Evolutionary conservation across 257 asterid genomes (phyloP).

Genomic region (Capsicum baccatum): DNA sequence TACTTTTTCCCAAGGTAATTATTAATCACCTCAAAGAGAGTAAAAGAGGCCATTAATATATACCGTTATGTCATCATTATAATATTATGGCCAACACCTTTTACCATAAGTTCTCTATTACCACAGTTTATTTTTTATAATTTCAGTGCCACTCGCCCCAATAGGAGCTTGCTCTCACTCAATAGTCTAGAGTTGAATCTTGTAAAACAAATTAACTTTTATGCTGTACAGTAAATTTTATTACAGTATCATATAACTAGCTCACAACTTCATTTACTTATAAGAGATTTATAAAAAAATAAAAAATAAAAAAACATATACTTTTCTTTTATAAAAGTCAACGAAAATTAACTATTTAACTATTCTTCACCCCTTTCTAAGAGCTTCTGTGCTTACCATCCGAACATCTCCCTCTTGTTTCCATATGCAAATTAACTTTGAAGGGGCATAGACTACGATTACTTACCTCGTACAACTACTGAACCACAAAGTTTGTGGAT

Average conservation of each 20-base stretch:
- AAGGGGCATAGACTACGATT: background rate
- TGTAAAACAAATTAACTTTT: background rate
- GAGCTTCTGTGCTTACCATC: no score
- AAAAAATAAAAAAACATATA: no score
- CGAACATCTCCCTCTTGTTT: no score
- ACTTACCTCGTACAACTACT: background rate
- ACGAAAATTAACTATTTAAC: no score
- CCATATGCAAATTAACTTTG: background rate
- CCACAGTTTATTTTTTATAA: background rate
- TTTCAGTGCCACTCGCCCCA: constrained; percentile 22
- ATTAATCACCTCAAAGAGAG: constrained; percentile 14
- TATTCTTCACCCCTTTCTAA: no score
- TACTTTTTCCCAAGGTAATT: background rate
- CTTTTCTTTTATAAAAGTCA: no score
- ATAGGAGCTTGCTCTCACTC: background rate
- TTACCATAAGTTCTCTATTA: constrained; percentile 10
- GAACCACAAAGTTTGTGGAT: background rate
- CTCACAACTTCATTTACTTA: no score
- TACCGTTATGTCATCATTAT: background rate
- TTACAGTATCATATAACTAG: background rate
- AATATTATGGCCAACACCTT: background rate
- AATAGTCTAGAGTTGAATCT: background rate
- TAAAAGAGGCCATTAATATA: background rate
- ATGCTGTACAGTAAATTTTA: no score
- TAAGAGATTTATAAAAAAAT: no score